These are phyloP conservation scores for Prototheca cutis DNA, from an alignment of 163 green algal species.

Conservation along the genomic window DNA sequence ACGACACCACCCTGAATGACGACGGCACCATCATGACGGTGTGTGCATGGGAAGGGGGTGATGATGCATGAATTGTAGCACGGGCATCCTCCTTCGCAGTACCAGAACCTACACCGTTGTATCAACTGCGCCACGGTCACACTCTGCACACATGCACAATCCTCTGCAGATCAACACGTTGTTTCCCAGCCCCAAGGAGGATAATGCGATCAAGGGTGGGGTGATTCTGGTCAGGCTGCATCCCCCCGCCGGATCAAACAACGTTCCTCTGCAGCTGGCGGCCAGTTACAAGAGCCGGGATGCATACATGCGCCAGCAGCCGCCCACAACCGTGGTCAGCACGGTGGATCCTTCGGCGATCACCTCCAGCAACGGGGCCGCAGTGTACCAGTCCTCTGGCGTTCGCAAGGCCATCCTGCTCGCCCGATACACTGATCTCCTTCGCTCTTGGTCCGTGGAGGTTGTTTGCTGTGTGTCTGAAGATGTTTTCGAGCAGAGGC, in stretches of 20 bases:
- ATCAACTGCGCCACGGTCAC: too few relatives aligned
- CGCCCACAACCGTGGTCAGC: not conserved
- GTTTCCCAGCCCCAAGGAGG: constrained; percentile 25
- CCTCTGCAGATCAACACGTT: constrained; percentile 22
- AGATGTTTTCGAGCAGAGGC: too few relatives aligned
- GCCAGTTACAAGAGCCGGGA: constrained; percentile 15
- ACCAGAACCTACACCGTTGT: too few relatives aligned
- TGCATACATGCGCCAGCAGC: not conserved
- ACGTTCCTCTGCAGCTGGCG: constrained; percentile 11
- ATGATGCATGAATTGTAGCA: too few relatives aligned
- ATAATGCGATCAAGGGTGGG: constrained; percentile 26
- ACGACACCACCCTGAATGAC: constrained; percentile 11
- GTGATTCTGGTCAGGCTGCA: constrained; percentile 24
- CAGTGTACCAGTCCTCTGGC: constrained; percentile 13
- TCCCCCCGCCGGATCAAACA: not conserved
- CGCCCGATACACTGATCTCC: constrained; percentile 22
- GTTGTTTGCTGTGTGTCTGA: too few relatives aligned
- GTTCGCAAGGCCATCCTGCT: constrained; percentile 28
- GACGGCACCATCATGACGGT: constrained; percentile 11
- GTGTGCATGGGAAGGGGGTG: too few relatives aligned
- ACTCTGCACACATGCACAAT: too few relatives aligned
- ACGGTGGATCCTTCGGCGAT: not conserved
- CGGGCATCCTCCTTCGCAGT: too few relatives aligned
- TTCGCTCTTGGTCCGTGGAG: constrained; percentile 24
- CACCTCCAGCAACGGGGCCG: not conserved